Evolutionary conservation across 306 rosid genomes (phyloP).

Genomic region (Oxytropis ochrocephala): DNA sequence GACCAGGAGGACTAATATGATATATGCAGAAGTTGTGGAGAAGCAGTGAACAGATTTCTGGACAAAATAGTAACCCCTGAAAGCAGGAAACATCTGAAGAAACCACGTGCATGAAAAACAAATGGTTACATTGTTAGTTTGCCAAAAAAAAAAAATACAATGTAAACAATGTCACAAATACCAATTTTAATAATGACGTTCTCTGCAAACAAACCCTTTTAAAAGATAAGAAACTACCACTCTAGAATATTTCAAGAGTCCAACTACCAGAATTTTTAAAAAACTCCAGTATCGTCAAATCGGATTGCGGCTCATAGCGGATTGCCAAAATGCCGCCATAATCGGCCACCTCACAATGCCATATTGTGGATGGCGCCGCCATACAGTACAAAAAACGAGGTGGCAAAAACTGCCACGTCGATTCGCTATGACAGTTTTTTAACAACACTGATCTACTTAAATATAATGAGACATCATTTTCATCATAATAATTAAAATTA

Average conservation of each 20-base stretch:
- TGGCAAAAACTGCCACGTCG: too few species aligned
- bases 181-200: background rate
- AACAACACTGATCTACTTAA: background rate
- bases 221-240: background rate
- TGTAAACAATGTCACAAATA: background rate
- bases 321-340: too few species aligned
- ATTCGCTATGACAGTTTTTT: too few species aligned
- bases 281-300: background rate
- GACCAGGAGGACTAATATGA: slow-evolving; percentile 93
- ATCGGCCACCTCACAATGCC: too few species aligned
- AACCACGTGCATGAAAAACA: slow-evolving; percentile 26
- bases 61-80: slow-evolving; percentile 81
- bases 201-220: background rate
- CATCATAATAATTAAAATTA: background rate
- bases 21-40: slow-evolving; percentile 94
- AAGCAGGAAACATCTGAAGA: slow-evolving; percentile 86
- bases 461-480: background rate
- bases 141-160: background rate
- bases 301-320: too few species aligned
- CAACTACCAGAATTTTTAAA: background rate
- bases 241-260: background rate
- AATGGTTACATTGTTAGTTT: slow-evolving; percentile 21
- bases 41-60: slow-evolving; percentile 76
- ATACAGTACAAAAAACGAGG: too few species aligned
- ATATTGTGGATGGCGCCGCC: too few species aligned